Evolutionary conservation across 2,329 filamentous ascomycete genomes (phyloP).

Genomic region (Venturia aucupariae): DNA sequence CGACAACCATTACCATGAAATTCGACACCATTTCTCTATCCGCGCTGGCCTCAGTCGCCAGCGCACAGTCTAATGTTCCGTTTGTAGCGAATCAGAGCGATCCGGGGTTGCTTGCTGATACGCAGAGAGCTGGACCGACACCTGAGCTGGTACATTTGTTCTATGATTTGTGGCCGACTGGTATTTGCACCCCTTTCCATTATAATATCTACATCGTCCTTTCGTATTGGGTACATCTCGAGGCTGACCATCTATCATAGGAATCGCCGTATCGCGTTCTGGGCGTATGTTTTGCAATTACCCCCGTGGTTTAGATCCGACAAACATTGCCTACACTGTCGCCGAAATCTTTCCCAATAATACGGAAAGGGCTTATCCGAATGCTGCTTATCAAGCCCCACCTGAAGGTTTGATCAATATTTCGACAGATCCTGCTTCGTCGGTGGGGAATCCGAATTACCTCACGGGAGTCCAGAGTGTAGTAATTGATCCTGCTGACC

Average conservation of each 20-base stretch:
- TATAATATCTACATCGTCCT: too few relatives aligned
- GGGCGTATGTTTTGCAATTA: constrained; percentile 46
- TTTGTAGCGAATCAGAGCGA: not conserved
- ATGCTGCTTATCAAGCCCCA: constrained; percentile 37
- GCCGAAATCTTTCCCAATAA: constrained; percentile 37
- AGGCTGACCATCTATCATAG: constrained; percentile 20
- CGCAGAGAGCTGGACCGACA: constrained; percentile 27
- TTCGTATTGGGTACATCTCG: not conserved
- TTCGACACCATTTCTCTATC: not conserved
- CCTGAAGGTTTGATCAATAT: constrained; percentile 44
- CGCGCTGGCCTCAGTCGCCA: not conserved
- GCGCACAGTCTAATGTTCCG: not conserved
- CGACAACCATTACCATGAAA: not conserved
- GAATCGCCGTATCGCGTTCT: constrained; percentile 42
- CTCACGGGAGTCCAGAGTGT: constrained; percentile 45
- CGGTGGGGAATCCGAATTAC: constrained; percentile 40
- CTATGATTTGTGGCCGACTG: constrained; percentile 41
- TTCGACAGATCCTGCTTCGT: constrained; percentile 36
- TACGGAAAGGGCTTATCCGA: constrained; percentile 37
- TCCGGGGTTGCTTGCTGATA: not conserved
- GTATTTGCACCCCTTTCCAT: constrained; percentile 17
- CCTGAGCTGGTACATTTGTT: constrained; percentile 43
- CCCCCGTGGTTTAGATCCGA: constrained; percentile 38
- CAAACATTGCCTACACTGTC: constrained; percentile 38
- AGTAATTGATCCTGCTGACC: constrained; percentile 41